Conservation (phyloP, 2,329 filamentous ascomycete species). For the Arthroderma sp. region DNA sequence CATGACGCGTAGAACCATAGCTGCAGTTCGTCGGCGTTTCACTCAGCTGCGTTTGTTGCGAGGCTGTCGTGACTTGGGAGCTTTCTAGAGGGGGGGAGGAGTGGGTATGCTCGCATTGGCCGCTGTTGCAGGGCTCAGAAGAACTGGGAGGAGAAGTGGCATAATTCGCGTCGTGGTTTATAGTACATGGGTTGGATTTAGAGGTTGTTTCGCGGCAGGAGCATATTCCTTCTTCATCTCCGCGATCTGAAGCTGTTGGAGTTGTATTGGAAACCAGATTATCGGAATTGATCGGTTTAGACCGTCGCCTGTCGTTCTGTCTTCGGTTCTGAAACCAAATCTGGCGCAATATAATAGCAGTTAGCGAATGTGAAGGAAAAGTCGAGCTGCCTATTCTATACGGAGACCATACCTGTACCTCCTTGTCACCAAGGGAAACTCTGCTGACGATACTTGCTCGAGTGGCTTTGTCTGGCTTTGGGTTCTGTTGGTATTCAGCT, state of each 20-base stretch:
- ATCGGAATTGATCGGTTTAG: slow-evolving; percentile 44
- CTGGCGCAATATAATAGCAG: slow-evolving; percentile 32
- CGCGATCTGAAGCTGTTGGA: too few relatives aligned
- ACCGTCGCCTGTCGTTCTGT: slow-evolving; percentile 84
- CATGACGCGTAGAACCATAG: neutral
- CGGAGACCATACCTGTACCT: slow-evolving; percentile 67
- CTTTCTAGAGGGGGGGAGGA: neutral
- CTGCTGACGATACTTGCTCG: slow-evolving; percentile 72
- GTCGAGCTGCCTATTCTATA: neutral
- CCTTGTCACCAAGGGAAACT: slow-evolving; percentile 84
- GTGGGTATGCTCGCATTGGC: neutral
- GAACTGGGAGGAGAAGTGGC: neutral
- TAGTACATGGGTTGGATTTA: neutral
- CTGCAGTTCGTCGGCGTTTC: neutral
- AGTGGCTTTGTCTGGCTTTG: slow-evolving; percentile 82
- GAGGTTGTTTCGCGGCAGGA: too few relatives aligned
- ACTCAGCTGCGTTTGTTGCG: neutral
- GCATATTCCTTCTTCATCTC: too few relatives aligned
- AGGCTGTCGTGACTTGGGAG: slow-evolving; percentile 1
- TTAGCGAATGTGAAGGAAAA: neutral
- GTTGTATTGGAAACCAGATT: neutral
- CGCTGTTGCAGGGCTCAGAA: neutral
- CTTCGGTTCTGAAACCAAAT: slow-evolving; percentile 97
- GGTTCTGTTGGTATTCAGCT: slow-evolving; percentile 67
- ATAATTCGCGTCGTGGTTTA: neutral